Base-by-base conservation (phyloP, 257 asterid genomes). In the Lithospermum erythrorhizon region DNA sequence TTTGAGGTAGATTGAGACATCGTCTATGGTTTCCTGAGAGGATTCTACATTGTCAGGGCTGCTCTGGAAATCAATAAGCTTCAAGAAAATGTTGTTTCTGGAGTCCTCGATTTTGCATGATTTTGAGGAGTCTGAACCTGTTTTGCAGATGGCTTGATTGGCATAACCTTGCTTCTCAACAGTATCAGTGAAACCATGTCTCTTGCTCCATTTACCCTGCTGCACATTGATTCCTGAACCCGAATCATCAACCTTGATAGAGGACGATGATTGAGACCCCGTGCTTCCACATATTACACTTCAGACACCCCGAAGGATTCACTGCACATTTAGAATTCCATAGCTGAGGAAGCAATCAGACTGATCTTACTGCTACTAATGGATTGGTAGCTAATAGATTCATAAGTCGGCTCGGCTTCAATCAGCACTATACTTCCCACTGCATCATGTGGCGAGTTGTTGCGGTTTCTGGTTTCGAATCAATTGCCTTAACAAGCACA, bases 241-340 rank as follows among this genome's bases (percentile, higher is more conserved):
- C 21, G 76, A 71, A 35, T 35, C 14, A 45, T 78, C 82, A 1
- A 59, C 73, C 70, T 80, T 83, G 41, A 76, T 65, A 8, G 79
- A 58, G 0, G 87, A 80, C 17, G 88, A 78, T 2, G 72, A 61
- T 53, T 74, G 85, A n/a, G 91, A 79, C 15, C 57, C 45, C 7
- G 79, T 74, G 53, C 84, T 82, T 60, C 65, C 67, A 48, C 77
- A 69, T 58, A 63, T 70, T 23, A 58, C 49, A 29, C 71, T 41
- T 57, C 56, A 47, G 8, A 48, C 7, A 4, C 45, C 27, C 25
- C 89, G 73, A 58, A 85, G 4, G 82, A 68, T 55, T 81, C 76
- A 52, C 95, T 37, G 78, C 81, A 54, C 71, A n/a, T n/a, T n/a
- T 56, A 53, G 95, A 81, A 58, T 81, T 78, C 96, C 93, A 83